phyloP scores from a whole-genome alignment of 2,329 filamentous ascomycete genomes.

The Sporothrix humicola region DNA sequence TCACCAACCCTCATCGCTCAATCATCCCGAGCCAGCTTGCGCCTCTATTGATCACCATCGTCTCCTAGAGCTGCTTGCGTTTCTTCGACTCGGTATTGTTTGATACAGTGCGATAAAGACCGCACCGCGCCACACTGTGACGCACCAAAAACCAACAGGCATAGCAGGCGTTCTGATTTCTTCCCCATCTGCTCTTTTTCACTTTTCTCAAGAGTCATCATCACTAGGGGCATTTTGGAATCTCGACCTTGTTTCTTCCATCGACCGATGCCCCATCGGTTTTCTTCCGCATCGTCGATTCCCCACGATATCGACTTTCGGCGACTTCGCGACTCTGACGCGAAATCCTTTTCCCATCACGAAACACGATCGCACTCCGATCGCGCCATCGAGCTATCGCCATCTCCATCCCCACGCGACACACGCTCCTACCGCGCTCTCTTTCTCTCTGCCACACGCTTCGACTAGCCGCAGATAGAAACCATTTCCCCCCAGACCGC shows the following conservation, averaged over 20 bases:
- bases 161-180: slow-evolving; percentile 29
- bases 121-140: slow-evolving; percentile 22
- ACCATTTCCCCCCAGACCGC: slow-evolving; percentile 25
- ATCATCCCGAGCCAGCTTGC: background rate
- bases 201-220: background rate
- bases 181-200: background rate
- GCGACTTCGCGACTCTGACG: slow-evolving; percentile 21
- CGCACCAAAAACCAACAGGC: slow-evolving; percentile 24
- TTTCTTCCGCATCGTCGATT: background rate
- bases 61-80: background rate
- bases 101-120: slow-evolving; percentile 21
- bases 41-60: background rate
- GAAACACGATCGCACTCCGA: slow-evolving; percentile 8
- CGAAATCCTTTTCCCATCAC: slow-evolving; percentile 4
- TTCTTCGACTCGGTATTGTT: slow-evolving; percentile 15
- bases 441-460: background rate
- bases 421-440: background rate
- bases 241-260: background rate
- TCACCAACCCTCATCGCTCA: slow-evolving; percentile 2
- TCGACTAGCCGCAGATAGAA: slow-evolving; percentile 3
- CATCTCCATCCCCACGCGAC: no score
- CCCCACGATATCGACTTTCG: background rate
- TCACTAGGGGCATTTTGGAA: background rate
- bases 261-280: background rate
- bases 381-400: slow-evolving; percentile 11